phyloP scores from a whole-genome alignment of 176 grass and related monocot species.

The Cenchrus purpureus region DNA sequence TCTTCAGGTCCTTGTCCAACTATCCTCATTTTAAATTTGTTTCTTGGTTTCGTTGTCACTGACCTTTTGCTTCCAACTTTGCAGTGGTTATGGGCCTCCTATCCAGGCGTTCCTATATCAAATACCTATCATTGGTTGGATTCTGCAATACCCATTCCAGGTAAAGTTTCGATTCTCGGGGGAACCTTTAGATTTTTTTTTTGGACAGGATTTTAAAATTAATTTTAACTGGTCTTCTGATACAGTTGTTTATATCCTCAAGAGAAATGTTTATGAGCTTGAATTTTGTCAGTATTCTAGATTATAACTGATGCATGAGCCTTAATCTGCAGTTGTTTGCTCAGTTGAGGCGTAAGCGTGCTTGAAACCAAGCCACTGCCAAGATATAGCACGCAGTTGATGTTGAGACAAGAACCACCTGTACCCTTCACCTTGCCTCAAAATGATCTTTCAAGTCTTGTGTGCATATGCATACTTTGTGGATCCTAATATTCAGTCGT shows the following conservation, averaged over 20 bases:
- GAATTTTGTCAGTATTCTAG: conserved; percentile 5
- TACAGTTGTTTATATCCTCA: background rate
- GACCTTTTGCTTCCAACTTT: conserved; percentile 23
- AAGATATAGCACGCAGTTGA: conserved; percentile 27
- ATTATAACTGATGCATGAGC: conserved; percentile 38
- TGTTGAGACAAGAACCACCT: conserved; percentile 40
- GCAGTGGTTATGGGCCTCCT: conserved; percentile 66
- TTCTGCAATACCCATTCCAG: conserved; percentile 67
- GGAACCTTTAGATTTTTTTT: background rate
- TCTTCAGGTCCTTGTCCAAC: conserved; percentile 56
- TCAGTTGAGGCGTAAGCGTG: conserved; percentile 56
- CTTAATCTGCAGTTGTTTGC: conserved; percentile 56
- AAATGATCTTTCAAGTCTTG: conserved; percentile 15
- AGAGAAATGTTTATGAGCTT: background rate
- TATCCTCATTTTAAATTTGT: conserved; percentile 15
- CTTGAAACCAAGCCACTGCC: conserved; percentile 35
- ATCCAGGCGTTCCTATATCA: conserved; percentile 68
- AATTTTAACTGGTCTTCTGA: background rate
- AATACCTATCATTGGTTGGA: conserved; percentile 73
- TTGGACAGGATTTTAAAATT: background rate
- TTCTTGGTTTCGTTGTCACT: conserved; percentile 30
- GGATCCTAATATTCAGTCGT: conserved; percentile 7
- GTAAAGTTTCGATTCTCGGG: conserved; percentile 31
- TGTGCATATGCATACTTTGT: conserved; percentile 35
- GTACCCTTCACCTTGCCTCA: conserved; percentile 8